Evolutionary conservation across 2,329 filamentous ascomycete species (phyloP).

Genomic region (Leptographium lundbergii): DNA sequence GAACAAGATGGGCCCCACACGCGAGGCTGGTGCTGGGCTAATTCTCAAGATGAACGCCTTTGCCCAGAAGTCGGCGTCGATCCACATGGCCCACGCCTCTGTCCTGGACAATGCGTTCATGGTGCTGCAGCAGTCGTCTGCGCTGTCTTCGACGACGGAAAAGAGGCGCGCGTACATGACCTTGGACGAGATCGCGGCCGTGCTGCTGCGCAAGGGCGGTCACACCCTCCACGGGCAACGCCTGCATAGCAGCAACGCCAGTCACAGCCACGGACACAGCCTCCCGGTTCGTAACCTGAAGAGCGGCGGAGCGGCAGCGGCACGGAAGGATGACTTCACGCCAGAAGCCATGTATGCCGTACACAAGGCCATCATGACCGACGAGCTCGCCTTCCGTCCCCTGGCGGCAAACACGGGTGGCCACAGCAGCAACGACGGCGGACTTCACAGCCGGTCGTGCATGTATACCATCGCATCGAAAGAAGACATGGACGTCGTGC

Average conservation of each 20-base stretch:
- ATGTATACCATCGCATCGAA: constrained; percentile 50
- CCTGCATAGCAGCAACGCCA: background rate
- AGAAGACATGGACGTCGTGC: constrained; percentile 38
- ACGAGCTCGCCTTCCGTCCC: constrained; percentile 48
- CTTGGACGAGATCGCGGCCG: constrained; percentile 36
- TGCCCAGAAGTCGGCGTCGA: constrained; percentile 24
- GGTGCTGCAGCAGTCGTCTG: constrained; percentile 17
- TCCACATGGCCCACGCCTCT: constrained; percentile 35
- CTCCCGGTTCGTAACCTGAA: constrained; percentile 2
- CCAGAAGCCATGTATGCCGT: constrained; percentile 52
- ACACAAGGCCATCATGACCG: constrained; percentile 47
- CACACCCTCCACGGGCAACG: background rate
- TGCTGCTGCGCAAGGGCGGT: constrained; percentile 20
- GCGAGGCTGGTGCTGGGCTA: constrained; percentile 28
- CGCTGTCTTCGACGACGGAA: background rate
- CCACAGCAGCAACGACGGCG: constrained; percentile 4
- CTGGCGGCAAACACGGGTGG: constrained; percentile 23
- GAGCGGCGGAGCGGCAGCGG: constrained; percentile 3
- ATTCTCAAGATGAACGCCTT: constrained; percentile 37
- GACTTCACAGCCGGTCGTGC: constrained; percentile 31
- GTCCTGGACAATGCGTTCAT: constrained; percentile 33
- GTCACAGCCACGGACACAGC: background rate
- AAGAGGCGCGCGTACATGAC: constrained; percentile 24
- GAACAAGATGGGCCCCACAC: constrained; percentile 27
- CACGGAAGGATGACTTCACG: constrained; percentile 23